Evolutionary conservation across 768 basidiomycete species (phyloP).

Genomic region (Jaapia argillacea): DNA sequence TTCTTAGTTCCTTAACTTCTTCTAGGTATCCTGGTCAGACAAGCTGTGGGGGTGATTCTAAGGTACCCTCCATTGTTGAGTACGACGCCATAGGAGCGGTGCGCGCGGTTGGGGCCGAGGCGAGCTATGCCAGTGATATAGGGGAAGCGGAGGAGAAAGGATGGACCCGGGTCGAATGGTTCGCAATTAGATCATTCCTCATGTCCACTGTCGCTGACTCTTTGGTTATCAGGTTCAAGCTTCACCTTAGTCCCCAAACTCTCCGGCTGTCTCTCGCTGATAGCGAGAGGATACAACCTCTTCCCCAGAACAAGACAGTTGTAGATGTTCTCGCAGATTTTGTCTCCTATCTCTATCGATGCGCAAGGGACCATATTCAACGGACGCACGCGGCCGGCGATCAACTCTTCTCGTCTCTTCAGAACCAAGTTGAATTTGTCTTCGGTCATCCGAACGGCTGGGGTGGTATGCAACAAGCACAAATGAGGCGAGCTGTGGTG

Average conservation of each 20-base stretch:
- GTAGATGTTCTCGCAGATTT: conserved; percentile 15
- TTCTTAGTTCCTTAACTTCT: not conserved
- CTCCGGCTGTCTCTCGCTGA: not conserved
- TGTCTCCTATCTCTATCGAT: conserved; percentile 16
- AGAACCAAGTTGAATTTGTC: conserved; percentile 13
- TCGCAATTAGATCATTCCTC: not conserved
- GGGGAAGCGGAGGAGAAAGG: not conserved
- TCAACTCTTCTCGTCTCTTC: conserved; percentile 15
- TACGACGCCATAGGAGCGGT: not conserved
- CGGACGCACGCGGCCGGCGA: conserved; percentile 11
- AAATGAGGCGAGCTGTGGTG: conserved; percentile 17
- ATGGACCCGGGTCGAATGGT: not conserved
- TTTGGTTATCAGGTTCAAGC: not conserved
- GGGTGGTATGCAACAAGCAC: conserved; percentile 19
- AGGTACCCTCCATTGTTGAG: not conserved
- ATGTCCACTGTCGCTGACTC: not conserved
- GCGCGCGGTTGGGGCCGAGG: not conserved
- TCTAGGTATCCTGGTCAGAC: not conserved
- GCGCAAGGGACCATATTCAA: conserved; percentile 13
- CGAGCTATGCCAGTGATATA: not conserved
- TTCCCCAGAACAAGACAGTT: conserved; percentile 14
- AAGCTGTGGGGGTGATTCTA: not conserved
- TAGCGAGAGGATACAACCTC: conserved; percentile 4
- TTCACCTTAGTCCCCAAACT: not conserved
- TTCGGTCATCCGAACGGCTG: conserved; percentile 21